Conservation (phyloP, 2,329 filamentous ascomycete species). For the Capronia epimyces region DNA sequence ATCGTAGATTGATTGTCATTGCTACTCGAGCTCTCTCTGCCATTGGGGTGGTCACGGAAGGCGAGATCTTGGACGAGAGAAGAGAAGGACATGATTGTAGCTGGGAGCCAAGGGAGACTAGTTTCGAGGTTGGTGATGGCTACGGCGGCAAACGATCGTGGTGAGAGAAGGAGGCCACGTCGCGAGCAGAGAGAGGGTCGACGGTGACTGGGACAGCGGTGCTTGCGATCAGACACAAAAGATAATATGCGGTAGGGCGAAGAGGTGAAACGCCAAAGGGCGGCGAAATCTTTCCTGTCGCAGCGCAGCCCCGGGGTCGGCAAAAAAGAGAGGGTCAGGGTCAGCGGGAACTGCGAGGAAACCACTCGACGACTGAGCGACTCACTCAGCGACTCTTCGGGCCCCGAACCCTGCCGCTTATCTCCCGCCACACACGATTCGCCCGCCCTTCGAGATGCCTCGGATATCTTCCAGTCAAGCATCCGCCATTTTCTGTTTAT, state of each 20-base stretch:
- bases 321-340: too few relatives aligned
- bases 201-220: background rate
- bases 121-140: background rate
- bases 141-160: background rate
- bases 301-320: background rate
- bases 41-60: conserved; percentile 36
- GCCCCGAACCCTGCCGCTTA: background rate
- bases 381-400: background rate
- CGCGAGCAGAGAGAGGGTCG: background rate
- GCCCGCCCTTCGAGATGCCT: background rate
- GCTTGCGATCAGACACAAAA: background rate
- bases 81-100: conserved; percentile 45
- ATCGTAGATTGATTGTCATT: conserved; percentile 40
- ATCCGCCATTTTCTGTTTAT: too few relatives aligned
- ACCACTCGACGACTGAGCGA: background rate
- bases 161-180: background rate
- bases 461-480: background rate
- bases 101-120: conserved; percentile 1
- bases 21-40: conserved; percentile 20
- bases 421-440: background rate
- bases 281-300: background rate
- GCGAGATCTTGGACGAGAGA: conserved; percentile 47
- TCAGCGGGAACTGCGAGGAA: background rate
- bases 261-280: background rate
- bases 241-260: background rate